Evolutionary conservation across 192 early-diverging fungal genomes (phyloP), one percentile per base, ranked within the genome.

Genomic region (Mortierella claussenii): DNA sequence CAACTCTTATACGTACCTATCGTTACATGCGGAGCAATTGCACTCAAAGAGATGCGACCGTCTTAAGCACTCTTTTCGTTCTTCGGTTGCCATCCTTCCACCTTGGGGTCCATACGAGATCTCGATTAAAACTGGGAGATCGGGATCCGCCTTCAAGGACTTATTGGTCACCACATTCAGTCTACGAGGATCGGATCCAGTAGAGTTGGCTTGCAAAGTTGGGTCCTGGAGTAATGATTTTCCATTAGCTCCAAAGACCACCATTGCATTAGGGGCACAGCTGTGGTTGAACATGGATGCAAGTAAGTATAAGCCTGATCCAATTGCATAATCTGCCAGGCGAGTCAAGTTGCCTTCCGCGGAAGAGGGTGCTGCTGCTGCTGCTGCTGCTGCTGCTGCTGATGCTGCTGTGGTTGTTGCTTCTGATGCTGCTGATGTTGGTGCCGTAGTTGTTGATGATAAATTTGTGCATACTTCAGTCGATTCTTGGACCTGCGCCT

Each of bases 211-310:
- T 3, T 20, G 13, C 13, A n/a, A 13, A 1, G 21, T 47, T 36
- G 34, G 46, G 26, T 26, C 26, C 27, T 43, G 20, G 15, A 45
- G 21, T 30, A 53, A 28, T n/a, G n/a, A n/a, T 9, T 21, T 53
- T 24, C 49, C 42, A 46, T 67, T 17, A 11, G 30, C 50, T 6
- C 73, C 73, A 45, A 76, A 76, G 18, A 76, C 65, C 4, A 55
- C 64, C 52, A 76, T 66, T 1, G 73, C 73, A 27, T 66, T 66
- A 1, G 73, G 73, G 9, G 64, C 65, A 51, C 73, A 76, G 47
- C 73, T 76, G 34, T 76, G 73, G 47, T 76, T 76, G 30, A 76
- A 76, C 52, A 76, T 66, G 26, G 64, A 76, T 12, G 73, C 64
- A 4, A 66, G 26, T 27, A 67, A n/a, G 7, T 76, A 76, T 1